Base-by-base conservation (phyloP, 2,329 filamentous ascomycete species). In the Fusarium subtropicale region DNA sequence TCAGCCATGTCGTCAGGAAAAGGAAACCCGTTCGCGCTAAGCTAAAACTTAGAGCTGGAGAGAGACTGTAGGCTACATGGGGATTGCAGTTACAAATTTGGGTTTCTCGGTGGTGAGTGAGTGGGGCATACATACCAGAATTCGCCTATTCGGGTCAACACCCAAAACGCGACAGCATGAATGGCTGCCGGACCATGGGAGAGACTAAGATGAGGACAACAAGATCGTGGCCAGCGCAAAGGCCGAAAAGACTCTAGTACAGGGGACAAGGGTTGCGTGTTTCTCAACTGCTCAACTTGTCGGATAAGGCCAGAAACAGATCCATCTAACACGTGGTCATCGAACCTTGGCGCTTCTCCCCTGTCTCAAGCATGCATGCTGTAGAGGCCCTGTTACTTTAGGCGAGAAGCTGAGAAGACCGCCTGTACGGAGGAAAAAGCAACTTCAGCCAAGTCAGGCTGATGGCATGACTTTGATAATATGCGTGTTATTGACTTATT, bases 261-360 rank as follows among this genome's bases (percentile, higher is more conserved):
- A 34, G 62, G 62, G 62, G 47, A 61, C 50, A 64, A 59, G 72
- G 68, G 60, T 36, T 56, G 54, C 46, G 41, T 57, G 63, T 70
- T 65, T 73, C 70, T 73, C 63, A 64, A 65, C 56, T 65, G 71
- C 70, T 73, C 63, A 64, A 65, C 56, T 69, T 57, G 65, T 62
- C 69, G 53, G 69, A 57, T 61, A 71, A 60, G 68, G 54, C 63
- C 70, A 72, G 57, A 66, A 63, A 54, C 56, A 69, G 72, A 67
- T 64, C 72, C 70, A 68, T 74, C 44, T 61, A 61, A 74, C 72
- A 74, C 72, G 72, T 74, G 72, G 72, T 68, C 59, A 41, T 60
- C 57, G 45, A 71, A 60, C 48, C 63, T 57, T 64, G 61, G 55
- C 56, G 45, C 50, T 66, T 53, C 30, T 45, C 46, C 54, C 65